phyloP scores from a whole-genome alignment of 2,329 filamentous ascomycete species.

The Sporothrix luriei region DNA sequence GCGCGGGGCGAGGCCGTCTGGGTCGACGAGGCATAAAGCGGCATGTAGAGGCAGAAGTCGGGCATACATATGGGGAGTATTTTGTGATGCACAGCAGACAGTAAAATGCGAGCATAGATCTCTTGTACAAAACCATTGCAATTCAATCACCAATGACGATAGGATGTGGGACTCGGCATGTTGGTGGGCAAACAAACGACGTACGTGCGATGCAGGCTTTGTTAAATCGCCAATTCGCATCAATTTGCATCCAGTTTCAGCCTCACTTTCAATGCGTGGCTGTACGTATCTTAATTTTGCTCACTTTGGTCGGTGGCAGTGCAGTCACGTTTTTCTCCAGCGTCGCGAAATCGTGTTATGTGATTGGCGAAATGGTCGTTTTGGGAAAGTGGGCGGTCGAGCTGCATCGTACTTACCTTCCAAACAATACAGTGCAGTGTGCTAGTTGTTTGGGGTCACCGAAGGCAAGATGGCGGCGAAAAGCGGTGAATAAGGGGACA shows the following conservation, averaged over 20 bases:
- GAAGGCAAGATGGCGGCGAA: conserved; percentile 13
- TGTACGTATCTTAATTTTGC: no score
- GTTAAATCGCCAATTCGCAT: neutral
- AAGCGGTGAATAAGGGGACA: neutral
- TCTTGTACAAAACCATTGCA: neutral
- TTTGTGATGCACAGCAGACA: neutral
- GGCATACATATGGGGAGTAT: neutral
- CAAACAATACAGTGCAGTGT: neutral
- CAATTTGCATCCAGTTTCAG: neutral
- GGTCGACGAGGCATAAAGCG: conserved; percentile 35
- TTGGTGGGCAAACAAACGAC: neutral
- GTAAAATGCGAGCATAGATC: conserved; percentile 16
- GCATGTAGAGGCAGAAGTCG: neutral
- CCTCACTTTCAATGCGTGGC: conserved; percentile 12
- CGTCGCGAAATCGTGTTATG: conserved; percentile 36
- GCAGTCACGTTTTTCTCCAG: conserved; percentile 6
- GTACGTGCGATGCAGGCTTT: neutral
- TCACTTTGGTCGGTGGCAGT: neutral
- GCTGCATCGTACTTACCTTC: no score
- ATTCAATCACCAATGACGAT: neutral
- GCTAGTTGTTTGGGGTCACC: neutral
- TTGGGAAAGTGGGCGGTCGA: conserved; percentile 10
- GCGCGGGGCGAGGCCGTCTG: conserved; percentile 40
- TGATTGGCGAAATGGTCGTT: conserved; percentile 36
- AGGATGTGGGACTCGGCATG: neutral